Evolutionary conservation across 768 basidiomycete species (phyloP), one percentile per base, ranked within the genome.

Genomic region (Psilocybe subaeruginosa): DNA sequence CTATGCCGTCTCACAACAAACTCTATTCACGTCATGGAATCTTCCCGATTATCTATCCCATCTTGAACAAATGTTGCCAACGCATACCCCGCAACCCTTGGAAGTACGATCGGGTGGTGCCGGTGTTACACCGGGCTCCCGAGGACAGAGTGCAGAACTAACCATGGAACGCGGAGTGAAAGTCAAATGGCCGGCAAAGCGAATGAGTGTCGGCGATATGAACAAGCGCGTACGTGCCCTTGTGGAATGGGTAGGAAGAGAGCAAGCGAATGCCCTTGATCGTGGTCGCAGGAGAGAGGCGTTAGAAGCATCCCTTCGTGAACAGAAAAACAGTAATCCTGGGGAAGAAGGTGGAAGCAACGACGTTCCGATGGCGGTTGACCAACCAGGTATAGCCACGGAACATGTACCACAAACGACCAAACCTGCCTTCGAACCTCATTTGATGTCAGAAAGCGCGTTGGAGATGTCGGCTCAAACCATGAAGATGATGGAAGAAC

Each of bases 191-290:
- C 97, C 96, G 1, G 87, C 87, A 65, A 95, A 96, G 76, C 84
- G 97, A 54, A 95, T 89, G 85, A 97, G 95, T 66, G 90, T 97
- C n/a, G 91, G 89, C 17, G 97, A 98, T 73, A 97, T 99, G 94
- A 92, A 94, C 74, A 97, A 97, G 77, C 88, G 97, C 27, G 93
- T 97, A 23, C 82, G 93, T 37, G 86, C 90, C 46, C 81, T 99
- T 51, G 86, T 97, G 17, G 96, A 97, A 69, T 98, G 92, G 88
- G 93, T 97, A n/a, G 92, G 90, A 30, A 80, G 93, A 59, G 91
- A 94, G 70, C 92, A 94, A 73, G 91, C 89, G 7, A 85, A 80
- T 64, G 89, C 89, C 8, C 78, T 83, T 39, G 92, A 93, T 70
- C 85, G 92, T 46, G 81, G 80, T 30, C 81, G 91, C 65, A 78